Percentiles rank a stretch among this genome's conserved stretches.
Conservation (phyloP, 1,284 basidiomycete species). For the Fomitopsis palustris region DNA sequence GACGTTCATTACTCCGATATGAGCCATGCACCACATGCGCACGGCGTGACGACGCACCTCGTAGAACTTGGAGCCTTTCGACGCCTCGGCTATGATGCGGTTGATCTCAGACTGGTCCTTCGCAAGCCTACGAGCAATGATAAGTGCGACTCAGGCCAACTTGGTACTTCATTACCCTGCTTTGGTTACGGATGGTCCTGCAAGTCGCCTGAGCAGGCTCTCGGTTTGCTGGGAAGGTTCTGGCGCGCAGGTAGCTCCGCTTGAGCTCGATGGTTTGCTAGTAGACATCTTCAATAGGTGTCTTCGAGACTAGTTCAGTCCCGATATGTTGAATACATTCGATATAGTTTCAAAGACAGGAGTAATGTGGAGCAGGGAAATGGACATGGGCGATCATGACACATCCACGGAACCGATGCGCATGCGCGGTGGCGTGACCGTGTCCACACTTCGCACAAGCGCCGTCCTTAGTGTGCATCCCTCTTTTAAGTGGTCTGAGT, state of each 20-base stretch:
- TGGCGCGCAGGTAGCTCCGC: slow-evolving; percentile 11
- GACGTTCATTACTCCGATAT: background rate
- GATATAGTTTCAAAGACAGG: background rate
- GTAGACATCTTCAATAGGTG: background rate
- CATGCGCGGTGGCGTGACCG: background rate
- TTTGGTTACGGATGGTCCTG: slow-evolving; percentile 75
- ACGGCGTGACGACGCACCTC: slow-evolving; percentile 45
- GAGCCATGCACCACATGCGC: background rate
- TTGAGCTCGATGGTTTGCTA: background rate
- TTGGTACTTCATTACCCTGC: slow-evolving; percentile 50
- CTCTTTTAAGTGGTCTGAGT: too few relatives aligned
- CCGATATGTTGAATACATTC: background rate
- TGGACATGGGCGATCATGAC: background rate
- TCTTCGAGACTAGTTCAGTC: background rate
- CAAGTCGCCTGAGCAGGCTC: slow-evolving; percentile 69
- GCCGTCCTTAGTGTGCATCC: background rate
- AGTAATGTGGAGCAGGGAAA: background rate
- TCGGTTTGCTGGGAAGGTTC: slow-evolving; percentile 54
- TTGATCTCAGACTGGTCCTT: slow-evolving; percentile 81
- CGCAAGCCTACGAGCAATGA: slow-evolving; percentile 45
- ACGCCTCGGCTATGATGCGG: slow-evolving; percentile 74
- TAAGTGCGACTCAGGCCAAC: background rate
- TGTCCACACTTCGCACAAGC: background rate
- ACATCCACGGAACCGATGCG: background rate
- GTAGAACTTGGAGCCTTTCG: slow-evolving; percentile 83